Base-by-base conservation (phyloP, 1,284 basidiomycete species). In the Cryptococcus sp. region DNA sequence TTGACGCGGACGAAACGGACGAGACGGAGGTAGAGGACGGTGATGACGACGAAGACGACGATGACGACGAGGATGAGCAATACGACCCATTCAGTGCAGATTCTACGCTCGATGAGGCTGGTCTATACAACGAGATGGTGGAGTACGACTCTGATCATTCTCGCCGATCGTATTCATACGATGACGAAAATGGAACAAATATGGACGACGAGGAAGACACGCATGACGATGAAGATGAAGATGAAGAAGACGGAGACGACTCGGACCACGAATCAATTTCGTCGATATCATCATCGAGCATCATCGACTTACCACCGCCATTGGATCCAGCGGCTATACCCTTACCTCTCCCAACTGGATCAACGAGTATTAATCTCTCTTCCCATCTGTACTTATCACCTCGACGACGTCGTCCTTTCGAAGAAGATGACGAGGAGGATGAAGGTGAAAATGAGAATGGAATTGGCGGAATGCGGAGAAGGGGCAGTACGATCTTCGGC, bases 231-330 rank as follows among this genome's bases (percentile, higher is more conserved):
- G 22, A 54, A 11, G 48, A 50, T 45, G 26, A 39, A 15, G 15
- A 49, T 34, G 43, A 46, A n/a, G 46, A 45, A 17, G 48, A 48
- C n/a, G 50, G 45, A 11, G 34, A 26, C 3, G 48, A 50, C 15
- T 25, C 34, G 15, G 57, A 57, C 20, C 38, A 47, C 5, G 52
- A 47, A 34, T 25, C 55, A 15, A 45, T 59, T 3, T 67, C 66
- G 1, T 63, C 62, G 1, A 54, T 70, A 13, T 69, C 67, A n/a
- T 60, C 62, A 51, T 68, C 65, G n/a, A 64, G 62, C 25, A 72
- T 72, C 52, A 72, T 72, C 19, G 69, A 72, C 52, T 61, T 72
- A 8, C 69, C 69, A 13, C 66, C 59, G 11, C 59, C 69, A 2
- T 25, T 61, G 10, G 57, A 59, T 5, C 67, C 67, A 11, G 44